Conservation (phyloP, 352 stramenopile species). For the Phytophthora ramorum region DNA sequence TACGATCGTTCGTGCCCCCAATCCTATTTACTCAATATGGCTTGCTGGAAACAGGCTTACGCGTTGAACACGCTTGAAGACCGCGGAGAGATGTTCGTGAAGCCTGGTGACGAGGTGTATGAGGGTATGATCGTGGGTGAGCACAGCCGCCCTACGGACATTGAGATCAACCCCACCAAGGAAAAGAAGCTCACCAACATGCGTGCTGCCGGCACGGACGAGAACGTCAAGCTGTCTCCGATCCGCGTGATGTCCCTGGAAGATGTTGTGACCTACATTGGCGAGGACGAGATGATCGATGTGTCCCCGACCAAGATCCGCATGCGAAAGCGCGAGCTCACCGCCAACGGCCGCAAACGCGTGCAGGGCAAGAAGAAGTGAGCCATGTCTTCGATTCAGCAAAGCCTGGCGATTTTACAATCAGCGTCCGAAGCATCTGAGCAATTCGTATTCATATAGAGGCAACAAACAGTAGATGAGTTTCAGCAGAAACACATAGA, state of each 20-base stretch:
- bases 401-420: slow-evolving; percentile 23
- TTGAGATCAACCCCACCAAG: slow-evolving; percentile 98
- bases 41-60: slow-evolving; percentile 71
- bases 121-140: slow-evolving; percentile 98
- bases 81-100: slow-evolving; percentile 96
- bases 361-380: slow-evolving; percentile 66
- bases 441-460: slow-evolving; percentile 46
- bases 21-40: not conserved
- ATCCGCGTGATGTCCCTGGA: slow-evolving; percentile 95
- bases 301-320: slow-evolving; percentile 96
- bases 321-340: slow-evolving; percentile 86
- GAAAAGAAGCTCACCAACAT: slow-evolving; percentile 98
- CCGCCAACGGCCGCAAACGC: slow-evolving; percentile 68
- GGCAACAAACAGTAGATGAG: slow-evolving; percentile 30
- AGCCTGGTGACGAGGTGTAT: slow-evolving; percentile 95
- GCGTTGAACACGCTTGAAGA: slow-evolving; percentile 93
- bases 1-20: slow-evolving; percentile 2
- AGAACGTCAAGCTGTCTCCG: slow-evolving; percentile 95
- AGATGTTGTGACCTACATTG: slow-evolving; percentile 98
- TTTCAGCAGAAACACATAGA: slow-evolving; percentile 27
- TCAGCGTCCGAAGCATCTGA: slow-evolving; percentile 7
- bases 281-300: slow-evolving; percentile 98
- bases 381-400: slow-evolving; percentile 1
- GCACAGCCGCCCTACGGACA: slow-evolving; percentile 94
- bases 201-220: slow-evolving; percentile 94